Conservation (phyloP, 306 rosid species). For the Biancaea sappan region DNA sequence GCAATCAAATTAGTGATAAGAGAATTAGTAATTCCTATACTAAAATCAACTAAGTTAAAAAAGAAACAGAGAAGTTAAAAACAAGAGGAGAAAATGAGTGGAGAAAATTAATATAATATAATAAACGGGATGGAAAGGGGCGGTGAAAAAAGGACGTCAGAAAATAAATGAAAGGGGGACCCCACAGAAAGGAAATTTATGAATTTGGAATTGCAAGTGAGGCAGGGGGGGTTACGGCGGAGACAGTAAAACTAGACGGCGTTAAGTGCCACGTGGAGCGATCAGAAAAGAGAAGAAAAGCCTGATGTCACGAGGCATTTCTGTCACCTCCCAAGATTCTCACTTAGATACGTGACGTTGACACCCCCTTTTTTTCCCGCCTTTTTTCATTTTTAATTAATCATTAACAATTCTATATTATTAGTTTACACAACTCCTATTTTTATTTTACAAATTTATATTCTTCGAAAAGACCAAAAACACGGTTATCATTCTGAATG, state of each 20-base stretch:
- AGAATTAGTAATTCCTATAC: too few species aligned
- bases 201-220: neutral
- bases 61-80: neutral
- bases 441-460: too few species aligned
- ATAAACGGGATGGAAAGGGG: neutral
- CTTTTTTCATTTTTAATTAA: neutral
- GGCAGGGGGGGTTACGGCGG: neutral
- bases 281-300: neutral
- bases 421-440: too few species aligned
- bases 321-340: conserved; percentile 47
- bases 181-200: neutral
- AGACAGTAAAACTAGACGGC: neutral
- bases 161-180: neutral
- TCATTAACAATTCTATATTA: too few species aligned
- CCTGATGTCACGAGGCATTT: conserved; percentile 38
- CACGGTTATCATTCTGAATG: too few species aligned
- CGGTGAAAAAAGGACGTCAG: neutral
- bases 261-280: conserved; percentile 26
- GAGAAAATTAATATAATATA: neutral
- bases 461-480: too few species aligned
- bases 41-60: too few species aligned
- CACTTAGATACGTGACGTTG: conserved; percentile 51
- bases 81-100: neutral
- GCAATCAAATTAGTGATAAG: too few species aligned
- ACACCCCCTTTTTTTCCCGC: conserved; percentile 27